These are phyloP conservation scores for Ettlia oleoabundans DNA, from an alignment of 139 green algal genomes.

Conservation along the genomic window DNA sequence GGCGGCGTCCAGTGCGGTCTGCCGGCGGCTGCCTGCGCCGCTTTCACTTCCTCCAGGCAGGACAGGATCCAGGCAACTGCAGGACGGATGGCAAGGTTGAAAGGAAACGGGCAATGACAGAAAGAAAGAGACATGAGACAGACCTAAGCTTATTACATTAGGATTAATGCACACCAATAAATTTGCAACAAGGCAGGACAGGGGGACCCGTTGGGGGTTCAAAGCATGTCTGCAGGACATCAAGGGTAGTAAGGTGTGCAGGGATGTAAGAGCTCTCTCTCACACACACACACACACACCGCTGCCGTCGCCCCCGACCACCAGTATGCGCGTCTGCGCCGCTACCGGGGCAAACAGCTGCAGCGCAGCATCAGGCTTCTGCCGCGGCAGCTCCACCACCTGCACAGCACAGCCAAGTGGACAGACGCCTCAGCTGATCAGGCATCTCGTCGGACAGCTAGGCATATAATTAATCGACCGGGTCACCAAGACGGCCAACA, in stretches of 20 bases:
- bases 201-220: not conserved
- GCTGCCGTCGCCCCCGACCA: slow-evolving; percentile 85
- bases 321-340: slow-evolving; percentile 67
- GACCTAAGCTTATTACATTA: too few relatives aligned
- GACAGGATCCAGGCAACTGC: slow-evolving; percentile 71
- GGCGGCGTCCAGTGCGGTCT: slow-evolving; percentile 52
- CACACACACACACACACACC: slow-evolving; percentile 45
- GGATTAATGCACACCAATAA: too few relatives aligned
- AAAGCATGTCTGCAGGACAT: not conserved
- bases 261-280: too few relatives aligned
- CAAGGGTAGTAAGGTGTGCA: too few relatives aligned
- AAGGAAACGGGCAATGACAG: not conserved
- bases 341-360: slow-evolving; percentile 57
- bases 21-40: not conserved
- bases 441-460: too few relatives aligned
- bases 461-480: too few relatives aligned
- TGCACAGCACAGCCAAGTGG: too few relatives aligned
- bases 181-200: too few relatives aligned
- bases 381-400: slow-evolving; percentile 70
- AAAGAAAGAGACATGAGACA: not conserved
- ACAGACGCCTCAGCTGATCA: too few relatives aligned
- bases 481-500: not conserved
- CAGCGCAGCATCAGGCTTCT: slow-evolving; percentile 72
- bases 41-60: slow-evolving; percentile 51
- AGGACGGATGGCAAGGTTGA: not conserved